Evolutionary conservation across 306 rosid species (phyloP).

Genomic region (Gillenia trifoliata): DNA sequence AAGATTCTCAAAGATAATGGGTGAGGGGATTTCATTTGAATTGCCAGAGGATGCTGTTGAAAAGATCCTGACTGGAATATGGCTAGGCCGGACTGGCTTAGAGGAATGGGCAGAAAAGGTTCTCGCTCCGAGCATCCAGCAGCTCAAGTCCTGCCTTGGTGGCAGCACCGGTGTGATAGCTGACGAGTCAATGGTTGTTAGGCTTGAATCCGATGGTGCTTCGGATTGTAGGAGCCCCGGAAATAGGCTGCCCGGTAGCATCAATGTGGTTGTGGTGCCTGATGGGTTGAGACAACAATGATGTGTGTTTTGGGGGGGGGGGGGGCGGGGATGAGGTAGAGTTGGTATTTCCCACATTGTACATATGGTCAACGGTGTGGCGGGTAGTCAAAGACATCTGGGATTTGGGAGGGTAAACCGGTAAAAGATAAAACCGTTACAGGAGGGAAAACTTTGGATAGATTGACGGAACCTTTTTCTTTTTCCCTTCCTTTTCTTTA

Average conservation of each 20-base stretch:
- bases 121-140: conserved; percentile 66
- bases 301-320: neutral
- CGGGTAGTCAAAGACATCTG: conserved; percentile 40
- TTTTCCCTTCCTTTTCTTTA: conserved; percentile 21
- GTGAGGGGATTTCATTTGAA: conserved; percentile 57
- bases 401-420: conserved; percentile 32
- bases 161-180: neutral
- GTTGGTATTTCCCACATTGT: conserved; percentile 36
- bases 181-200: conserved; percentile 44
- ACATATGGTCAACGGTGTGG: conserved; percentile 48
- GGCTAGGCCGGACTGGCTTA: conserved; percentile 64
- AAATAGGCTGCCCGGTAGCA: conserved; percentile 55
- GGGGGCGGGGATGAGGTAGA: neutral
- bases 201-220: conserved; percentile 63
- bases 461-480: conserved; percentile 10
- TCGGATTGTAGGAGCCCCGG: conserved; percentile 36
- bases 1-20: conserved; percentile 50
- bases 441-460: conserved; percentile 21
- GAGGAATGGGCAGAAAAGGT: conserved; percentile 80
- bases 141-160: conserved; percentile 44
- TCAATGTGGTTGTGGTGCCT: conserved; percentile 43
- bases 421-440: conserved; percentile 43
- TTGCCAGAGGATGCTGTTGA: conserved; percentile 69
- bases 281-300: conserved; percentile 22
- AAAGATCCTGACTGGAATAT: conserved; percentile 70